Evolutionary conservation across 805 yeast species (phyloP).

Genomic region (Saccharomycopsis javanensis): DNA sequence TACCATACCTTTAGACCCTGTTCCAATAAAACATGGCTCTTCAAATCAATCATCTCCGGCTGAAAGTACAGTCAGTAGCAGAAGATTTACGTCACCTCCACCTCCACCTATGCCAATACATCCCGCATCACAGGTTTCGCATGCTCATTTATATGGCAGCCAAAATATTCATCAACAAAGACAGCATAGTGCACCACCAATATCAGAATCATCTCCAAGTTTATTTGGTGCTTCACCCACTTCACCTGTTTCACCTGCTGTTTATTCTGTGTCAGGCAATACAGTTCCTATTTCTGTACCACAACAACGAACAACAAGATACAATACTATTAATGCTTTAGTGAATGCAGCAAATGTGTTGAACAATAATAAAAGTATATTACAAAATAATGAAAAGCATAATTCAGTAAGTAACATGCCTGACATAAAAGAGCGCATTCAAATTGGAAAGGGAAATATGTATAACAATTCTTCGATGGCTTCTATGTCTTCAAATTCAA

Average conservation of each 20-base stretch:
- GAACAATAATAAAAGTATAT: neutral
- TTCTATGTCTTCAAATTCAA: no score
- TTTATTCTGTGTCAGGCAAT: neutral
- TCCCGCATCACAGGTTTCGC: neutral
- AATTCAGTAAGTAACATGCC: neutral
- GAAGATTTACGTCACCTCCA: neutral
- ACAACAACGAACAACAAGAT: neutral
- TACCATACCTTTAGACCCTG: conserved; percentile 77
- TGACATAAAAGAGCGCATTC: neutral
- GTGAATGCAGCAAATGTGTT: conserved; percentile 1
- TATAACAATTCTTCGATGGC: no score
- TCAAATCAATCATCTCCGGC: conserved; percentile 2
- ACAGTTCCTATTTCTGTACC: neutral
- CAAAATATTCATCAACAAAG: neutral
- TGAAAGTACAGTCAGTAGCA: neutral
- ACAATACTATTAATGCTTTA: neutral
- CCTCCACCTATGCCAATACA: neutral
- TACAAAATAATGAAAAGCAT: neutral
- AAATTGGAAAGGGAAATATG: neutral
- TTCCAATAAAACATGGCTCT: conserved; percentile 40
- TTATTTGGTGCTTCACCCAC: neutral
- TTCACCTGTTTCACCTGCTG: neutral
- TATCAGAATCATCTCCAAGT: neutral
- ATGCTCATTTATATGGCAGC: neutral
- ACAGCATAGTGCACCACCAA: neutral